A percentile compares a stretch with the other conserved stretches of the same genome.
Conservation (phyloP, 371 early-diverging fungal genomes). For the Choanephora cucurbitarum region DNA sequence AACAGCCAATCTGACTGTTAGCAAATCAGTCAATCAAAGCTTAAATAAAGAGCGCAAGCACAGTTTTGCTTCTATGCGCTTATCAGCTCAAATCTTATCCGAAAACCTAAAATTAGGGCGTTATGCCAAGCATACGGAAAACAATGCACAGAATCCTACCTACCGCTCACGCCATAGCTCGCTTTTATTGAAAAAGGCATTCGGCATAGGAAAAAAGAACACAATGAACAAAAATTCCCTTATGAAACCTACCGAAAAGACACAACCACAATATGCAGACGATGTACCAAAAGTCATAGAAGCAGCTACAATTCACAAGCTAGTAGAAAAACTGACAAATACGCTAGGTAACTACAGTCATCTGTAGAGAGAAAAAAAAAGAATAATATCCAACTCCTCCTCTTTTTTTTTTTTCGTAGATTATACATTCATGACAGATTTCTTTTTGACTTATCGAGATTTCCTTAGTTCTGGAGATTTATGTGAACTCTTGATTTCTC, state of each 20-base stretch:
- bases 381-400: background rate
- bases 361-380: too few relatives aligned
- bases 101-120: constrained; percentile 15
- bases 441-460: constrained; percentile 71
- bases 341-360: constrained; percentile 48
- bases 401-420: constrained; percentile 46
- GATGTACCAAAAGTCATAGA: constrained; percentile 52
- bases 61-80: constrained; percentile 16
- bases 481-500: constrained; percentile 56
- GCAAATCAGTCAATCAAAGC: constrained; percentile 11
- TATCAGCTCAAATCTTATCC: constrained; percentile 21
- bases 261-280: background rate
- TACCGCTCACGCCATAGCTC: constrained; percentile 9
- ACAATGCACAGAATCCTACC: constrained; percentile 5
- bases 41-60: constrained; percentile 1
- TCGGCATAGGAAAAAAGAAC: constrained; percentile 21
- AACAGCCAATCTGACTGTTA: constrained; percentile 17
- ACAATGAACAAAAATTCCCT: constrained; percentile 8
- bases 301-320: constrained; percentile 64
- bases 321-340: constrained; percentile 64
- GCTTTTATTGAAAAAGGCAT: constrained; percentile 25
- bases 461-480: constrained; percentile 63
- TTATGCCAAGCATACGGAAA: background rate
- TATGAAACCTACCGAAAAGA: background rate
- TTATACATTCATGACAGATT: constrained; percentile 72